Percentiles rank a stretch among this genome's conserved stretches.
These are phyloP conservation scores for Rhizopogon vulgaris DNA, from an alignment of 768 basidiomycete genomes.

Conservation along the genomic window DNA sequence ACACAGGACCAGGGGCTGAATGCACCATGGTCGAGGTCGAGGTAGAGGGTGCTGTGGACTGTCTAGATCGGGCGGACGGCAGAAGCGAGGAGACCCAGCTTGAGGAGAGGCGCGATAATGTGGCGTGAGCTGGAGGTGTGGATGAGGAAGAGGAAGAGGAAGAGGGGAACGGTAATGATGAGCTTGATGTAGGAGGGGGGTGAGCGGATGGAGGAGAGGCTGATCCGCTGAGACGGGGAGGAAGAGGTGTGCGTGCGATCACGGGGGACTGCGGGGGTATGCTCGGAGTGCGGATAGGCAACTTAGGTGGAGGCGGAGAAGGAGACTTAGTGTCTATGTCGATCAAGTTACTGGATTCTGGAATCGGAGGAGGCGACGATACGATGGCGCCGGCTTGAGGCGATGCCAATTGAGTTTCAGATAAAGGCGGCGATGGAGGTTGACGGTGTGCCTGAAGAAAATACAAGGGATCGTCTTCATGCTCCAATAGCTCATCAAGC, in stretches of 20 bases:
- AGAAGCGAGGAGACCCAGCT: constrained; percentile 46
- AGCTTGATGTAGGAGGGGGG: constrained; percentile 11
- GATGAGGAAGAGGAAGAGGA: background rate
- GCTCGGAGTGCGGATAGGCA: constrained; percentile 10
- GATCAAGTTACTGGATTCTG: constrained; percentile 4
- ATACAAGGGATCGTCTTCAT: constrained; percentile 67
- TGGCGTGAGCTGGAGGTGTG: constrained; percentile 23
- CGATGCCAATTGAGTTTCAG: too few species aligned
- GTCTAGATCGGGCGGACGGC: constrained; percentile 16
- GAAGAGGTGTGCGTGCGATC: constrained; percentile 11
- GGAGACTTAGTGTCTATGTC: constrained; percentile 2
- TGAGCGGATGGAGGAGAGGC: constrained; percentile 20
- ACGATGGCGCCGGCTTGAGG: too few species aligned
- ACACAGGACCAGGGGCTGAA: constrained; percentile 7
- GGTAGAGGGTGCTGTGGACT: constrained; percentile 7
- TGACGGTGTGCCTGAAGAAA: constrained; percentile 28
- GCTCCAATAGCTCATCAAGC: constrained; percentile 56
- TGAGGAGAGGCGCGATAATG: constrained; percentile 41
- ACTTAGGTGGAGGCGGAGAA: background rate
- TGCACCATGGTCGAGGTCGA: constrained; percentile 4
- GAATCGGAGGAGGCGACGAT: background rate
- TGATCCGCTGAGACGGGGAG: constrained; percentile 17
- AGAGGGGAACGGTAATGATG: constrained; percentile 6
- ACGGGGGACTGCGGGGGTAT: constrained; percentile 1
- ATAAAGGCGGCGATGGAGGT: too few species aligned